Conservation (phyloP, 805 yeast genomes). For the Sugiyamaella boreocaroliniensis region DNA sequence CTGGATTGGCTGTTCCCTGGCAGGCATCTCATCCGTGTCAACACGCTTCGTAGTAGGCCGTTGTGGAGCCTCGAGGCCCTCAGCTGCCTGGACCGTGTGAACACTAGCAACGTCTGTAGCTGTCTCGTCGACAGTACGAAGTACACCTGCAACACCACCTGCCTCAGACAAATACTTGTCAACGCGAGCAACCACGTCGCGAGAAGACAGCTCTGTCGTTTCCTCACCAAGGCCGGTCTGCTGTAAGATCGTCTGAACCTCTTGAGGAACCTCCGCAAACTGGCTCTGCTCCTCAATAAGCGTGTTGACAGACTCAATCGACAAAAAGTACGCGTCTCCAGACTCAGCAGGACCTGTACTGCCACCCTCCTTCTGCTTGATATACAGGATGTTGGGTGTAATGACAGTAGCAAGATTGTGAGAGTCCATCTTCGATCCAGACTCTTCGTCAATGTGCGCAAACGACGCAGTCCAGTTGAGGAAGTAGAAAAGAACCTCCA, state of each 20-base stretch:
- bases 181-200: constrained; percentile 22
- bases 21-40: constrained; percentile 12
- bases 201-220: constrained; percentile 22
- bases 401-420: constrained; percentile 93
- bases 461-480: constrained; percentile 95
- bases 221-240: constrained; percentile 31
- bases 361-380: constrained; percentile 32
- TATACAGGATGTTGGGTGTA: constrained; percentile 81
- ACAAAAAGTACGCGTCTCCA: constrained; percentile 57
- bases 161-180: constrained; percentile 13
- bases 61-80: constrained; percentile 3
- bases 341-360: constrained; percentile 15
- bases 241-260: constrained; percentile 45
- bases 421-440: constrained; percentile 92
- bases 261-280: constrained; percentile 68
- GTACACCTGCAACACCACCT: neutral
- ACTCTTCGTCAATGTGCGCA: constrained; percentile 83
- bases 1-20: constrained; percentile 11
- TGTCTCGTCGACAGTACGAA: neutral
- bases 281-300: constrained; percentile 77
- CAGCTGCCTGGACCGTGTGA: neutral
- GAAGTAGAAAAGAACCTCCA: constrained; percentile 80
- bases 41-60: constrained; percentile 14
- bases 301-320: constrained; percentile 83
- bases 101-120: constrained; percentile 2